Evolutionary conservation across 2,329 filamentous ascomycete species (phyloP), one percentile per base, ranked within the genome.

Genomic region (Penicillium capsulatum): DNA sequence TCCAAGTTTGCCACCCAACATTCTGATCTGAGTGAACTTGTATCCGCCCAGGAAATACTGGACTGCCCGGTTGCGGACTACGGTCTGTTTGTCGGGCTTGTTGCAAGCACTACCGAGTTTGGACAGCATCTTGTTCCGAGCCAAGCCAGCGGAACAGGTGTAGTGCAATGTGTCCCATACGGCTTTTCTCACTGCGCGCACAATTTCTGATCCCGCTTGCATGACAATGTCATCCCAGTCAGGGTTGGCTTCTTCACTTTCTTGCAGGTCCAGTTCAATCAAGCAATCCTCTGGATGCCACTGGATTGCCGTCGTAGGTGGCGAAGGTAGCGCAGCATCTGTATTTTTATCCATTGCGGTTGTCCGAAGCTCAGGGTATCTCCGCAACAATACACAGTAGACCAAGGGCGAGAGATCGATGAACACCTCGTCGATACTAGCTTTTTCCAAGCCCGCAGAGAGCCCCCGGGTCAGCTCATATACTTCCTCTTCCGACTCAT

Each of bases 151-250:
- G 5, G 91, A 95, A 66, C 90, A 96, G 3, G 91, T 97, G 61
- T 96, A 98, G 38, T 81, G 78, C 36, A 97, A 69, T 48, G 76
- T 74, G 31, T 84, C 75, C 50, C 75, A 80, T 41, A 98, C 76
- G 35, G 77, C 72, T 15, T 72, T 71, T 35, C 92, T 80, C 13
- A 97, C 76, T 44, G 80, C 75, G 14, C 87, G 79, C 22, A 96
- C 81, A 54, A 97, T 92, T 59, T 96, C 89, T 2, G 89, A 90
- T 0, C 86, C 92, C 56, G 96, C 80, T 19, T 87, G 73, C 60
- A 94, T 85, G 11, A 80, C 85, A 50, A 97, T 76, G 69, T 98
- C 92, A 63, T 98, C 91, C 92, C 92, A 98, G 66, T 98, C 92
- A 1, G 88, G 87, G 57, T 94, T 84, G 51, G 84, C 76, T 14